phyloP scores from a whole-genome alignment of 495 filamentous ascomycete species.

The Talaromyces trachyspermus region DNA sequence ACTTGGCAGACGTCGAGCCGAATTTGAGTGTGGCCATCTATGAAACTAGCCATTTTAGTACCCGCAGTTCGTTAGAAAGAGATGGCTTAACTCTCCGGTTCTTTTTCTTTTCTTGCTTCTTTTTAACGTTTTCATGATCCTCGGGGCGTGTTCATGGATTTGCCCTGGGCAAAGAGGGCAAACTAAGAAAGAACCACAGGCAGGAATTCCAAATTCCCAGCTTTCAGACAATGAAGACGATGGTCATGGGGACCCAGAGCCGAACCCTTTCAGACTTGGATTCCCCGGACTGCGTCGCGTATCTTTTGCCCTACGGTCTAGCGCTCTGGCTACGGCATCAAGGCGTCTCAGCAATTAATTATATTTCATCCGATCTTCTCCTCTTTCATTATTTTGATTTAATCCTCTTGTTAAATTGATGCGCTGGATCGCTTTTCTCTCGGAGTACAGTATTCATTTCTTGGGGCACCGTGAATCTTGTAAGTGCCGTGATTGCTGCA shows the following conservation, averaged over 20 bases:
- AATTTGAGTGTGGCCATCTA: no score
- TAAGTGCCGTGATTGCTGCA: no score
- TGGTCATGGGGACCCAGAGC: slow-evolving; percentile 5
- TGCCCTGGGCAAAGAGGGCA: background rate
- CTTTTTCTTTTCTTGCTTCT: no score
- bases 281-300: background rate
- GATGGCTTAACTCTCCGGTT: background rate
- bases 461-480: no score
- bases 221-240: slow-evolving; percentile 4
- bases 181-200: background rate
- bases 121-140: no score
- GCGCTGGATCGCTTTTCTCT: background rate
- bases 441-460: no score
- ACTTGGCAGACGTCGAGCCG: background rate
- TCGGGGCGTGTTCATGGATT: no score
- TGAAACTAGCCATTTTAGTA: no score
- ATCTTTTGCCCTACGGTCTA: background rate
- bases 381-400: background rate
- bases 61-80: background rate
- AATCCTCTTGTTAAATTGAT: no score
- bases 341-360: background rate
- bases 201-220: no score
- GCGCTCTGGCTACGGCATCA: background rate
- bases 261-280: slow-evolving; percentile 6
- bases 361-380: background rate